phyloP scores from a whole-genome alignment of 2,329 filamentous ascomycete species.

The Arthrobotrys conoides region DNA sequence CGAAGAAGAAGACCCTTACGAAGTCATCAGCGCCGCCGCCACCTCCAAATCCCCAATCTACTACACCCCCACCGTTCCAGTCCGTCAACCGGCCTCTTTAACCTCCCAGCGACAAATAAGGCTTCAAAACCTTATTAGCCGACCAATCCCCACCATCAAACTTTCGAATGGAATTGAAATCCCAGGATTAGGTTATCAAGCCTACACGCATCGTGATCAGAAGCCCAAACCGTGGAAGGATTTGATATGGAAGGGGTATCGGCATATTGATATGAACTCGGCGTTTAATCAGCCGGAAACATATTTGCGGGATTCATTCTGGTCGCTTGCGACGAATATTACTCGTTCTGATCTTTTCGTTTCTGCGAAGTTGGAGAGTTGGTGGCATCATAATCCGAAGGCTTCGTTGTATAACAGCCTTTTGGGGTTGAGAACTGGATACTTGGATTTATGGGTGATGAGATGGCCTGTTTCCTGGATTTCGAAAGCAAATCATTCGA shows the following conservation, averaged over 20 bases:
- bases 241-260: constrained; percentile 14
- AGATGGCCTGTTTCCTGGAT: constrained; percentile 44
- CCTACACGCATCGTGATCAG: constrained; percentile 5
- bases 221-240: constrained; percentile 37
- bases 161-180: constrained; percentile 36
- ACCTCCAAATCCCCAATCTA: constrained; percentile 1
- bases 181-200: constrained; percentile 40
- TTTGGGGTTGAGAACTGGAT: constrained; percentile 40
- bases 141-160: not conserved
- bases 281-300: constrained; percentile 14
- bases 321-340: constrained; percentile 26
- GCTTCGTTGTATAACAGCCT: constrained; percentile 35
- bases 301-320: constrained; percentile 23
- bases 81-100: not conserved
- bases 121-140: not conserved
- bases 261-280: constrained; percentile 44
- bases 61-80: constrained; percentile 19
- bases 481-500: not conserved
- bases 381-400: constrained; percentile 41
- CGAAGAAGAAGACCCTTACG: not conserved
- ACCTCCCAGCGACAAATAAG: not conserved
- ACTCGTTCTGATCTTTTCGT: constrained; percentile 46
- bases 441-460: constrained; percentile 51
- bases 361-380: constrained; percentile 46
- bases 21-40: not conserved